Base-by-base conservation (phyloP, 139 green algal genomes). In the Tetradesmus lagerheimii region DNA sequence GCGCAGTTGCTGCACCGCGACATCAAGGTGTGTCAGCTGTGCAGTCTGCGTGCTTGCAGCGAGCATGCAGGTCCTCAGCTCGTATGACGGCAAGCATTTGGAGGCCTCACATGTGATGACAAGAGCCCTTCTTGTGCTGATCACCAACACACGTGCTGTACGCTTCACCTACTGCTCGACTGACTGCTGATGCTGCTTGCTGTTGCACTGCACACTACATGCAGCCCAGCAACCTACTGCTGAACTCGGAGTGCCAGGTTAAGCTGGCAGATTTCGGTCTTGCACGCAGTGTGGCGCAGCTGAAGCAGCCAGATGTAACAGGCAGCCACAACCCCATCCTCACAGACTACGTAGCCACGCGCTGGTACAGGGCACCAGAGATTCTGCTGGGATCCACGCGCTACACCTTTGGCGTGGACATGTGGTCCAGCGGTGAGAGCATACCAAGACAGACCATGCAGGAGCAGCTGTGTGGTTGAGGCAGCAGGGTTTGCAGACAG, bases 341-440 rank as follows among this genome's bases (percentile, higher is more conserved):
- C 34, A 99, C 98, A 27, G 98, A 99, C 93, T 99, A 99, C 90
- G 98, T 99, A 41, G 98, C 98, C n/a, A 99, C 98, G 1, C 95
- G 98, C n/a, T 98, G 96, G 97, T 99, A 99, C 92, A 93, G 98
- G 14, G 98, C 98, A 0, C 98, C 98, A 9, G 98, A 99, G 93
- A 99, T 99, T 86, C 94, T 99, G 79, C 93, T 99, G 41, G 97
- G 96, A 16, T 98, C 94, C 43, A 96, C 95, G 15, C 96, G 97
- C 38, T 99, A 99, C 95, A 99, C 97, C 5, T 98, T 94, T 88
- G 98, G 98, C 15, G 98, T 99, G 27, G 98, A 99, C 94, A 99
- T 99, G 96, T 99, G 98, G 98, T 97, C 95, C 39, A 96, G 95
- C 85, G 98, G 98, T 98, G 92, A 74, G 93, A 88, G 18, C 29